These are phyloP conservation scores for Discostella stelligeroides DNA, from an alignment of 108 stramenopile genomes.

Conservation along the genomic window DNA sequence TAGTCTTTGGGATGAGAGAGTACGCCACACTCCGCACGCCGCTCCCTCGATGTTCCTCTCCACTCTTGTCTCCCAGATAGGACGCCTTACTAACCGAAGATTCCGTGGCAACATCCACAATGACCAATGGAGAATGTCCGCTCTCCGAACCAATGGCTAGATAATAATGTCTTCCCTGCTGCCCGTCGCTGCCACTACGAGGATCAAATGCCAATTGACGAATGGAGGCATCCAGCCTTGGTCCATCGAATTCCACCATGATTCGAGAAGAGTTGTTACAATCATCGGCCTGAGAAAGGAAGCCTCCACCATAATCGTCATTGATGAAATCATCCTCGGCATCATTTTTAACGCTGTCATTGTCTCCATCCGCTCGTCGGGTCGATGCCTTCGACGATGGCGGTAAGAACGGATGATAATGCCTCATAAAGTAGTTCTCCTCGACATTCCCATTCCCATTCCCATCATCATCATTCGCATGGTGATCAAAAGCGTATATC, in stretches of 20 bases:
- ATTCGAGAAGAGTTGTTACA: neutral
- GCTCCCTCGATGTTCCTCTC: conserved; percentile 43
- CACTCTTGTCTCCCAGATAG: conserved; percentile 44
- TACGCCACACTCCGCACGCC: conserved; percentile 64
- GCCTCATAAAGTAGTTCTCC: neutral
- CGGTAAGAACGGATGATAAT: neutral
- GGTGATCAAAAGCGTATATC: conserved; percentile 58
- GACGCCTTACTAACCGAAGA: conserved; percentile 12
- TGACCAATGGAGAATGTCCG: conserved; percentile 42
- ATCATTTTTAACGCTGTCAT: too few species aligned
- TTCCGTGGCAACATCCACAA: conserved; percentile 51
- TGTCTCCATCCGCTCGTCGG: neutral
- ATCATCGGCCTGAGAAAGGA: conserved; percentile 2
- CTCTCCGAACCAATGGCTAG: conserved; percentile 68
- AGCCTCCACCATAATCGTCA: too few species aligned
- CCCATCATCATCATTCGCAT: too few species aligned
- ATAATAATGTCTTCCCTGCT: conserved; percentile 36
- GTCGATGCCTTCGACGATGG: conserved; percentile 1
- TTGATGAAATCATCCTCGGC: neutral
- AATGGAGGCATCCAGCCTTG: conserved; percentile 58
- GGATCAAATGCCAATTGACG: conserved; percentile 67
- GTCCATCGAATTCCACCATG: conserved; percentile 48
- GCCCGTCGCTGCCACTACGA: neutral
- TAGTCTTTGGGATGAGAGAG: conserved; percentile 1
- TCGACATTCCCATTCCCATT: too few species aligned